phyloP scores from a whole-genome alignment of 2,329 filamentous ascomycete genomes.

The Ophiosphaerella narmari region DNA sequence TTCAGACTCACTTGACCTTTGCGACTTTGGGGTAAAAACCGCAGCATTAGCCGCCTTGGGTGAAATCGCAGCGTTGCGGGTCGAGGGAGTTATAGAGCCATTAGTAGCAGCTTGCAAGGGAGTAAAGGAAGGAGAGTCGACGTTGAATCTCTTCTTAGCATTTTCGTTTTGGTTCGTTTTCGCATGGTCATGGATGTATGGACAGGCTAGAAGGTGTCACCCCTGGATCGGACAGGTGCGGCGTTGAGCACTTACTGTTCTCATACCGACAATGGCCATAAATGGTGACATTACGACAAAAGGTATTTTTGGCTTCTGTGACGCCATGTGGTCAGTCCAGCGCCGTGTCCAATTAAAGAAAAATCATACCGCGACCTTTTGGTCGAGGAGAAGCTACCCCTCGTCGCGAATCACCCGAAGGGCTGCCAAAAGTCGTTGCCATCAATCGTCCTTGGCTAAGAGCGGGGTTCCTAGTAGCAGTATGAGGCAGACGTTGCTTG shows the following conservation, averaged over 20 bases:
- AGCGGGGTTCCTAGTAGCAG: slow-evolving; percentile 19
- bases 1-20: slow-evolving; percentile 45
- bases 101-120: slow-evolving; percentile 62
- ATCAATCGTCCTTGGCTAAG: slow-evolving; percentile 36
- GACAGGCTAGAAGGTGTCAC: slow-evolving; percentile 58
- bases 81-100: slow-evolving; percentile 50
- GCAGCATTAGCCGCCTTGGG: slow-evolving; percentile 89
- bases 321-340: slow-evolving; percentile 23
- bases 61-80: slow-evolving; percentile 78
- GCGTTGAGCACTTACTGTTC: slow-evolving; percentile 61
- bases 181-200: slow-evolving; percentile 83
- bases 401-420: slow-evolving; percentile 48
- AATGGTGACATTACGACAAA: slow-evolving; percentile 90
- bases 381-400: slow-evolving; percentile 50
- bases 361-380: slow-evolving; percentile 48
- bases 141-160: slow-evolving; percentile 80
- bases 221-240: slow-evolving; percentile 9
- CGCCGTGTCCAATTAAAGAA: slow-evolving; percentile 3
- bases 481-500: slow-evolving; percentile 18
- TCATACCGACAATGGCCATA: slow-evolving; percentile 93
- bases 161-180: slow-evolving; percentile 62
- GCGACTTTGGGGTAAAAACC: slow-evolving; percentile 75
- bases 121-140: slow-evolving; percentile 95
- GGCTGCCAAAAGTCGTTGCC: slow-evolving; percentile 43
- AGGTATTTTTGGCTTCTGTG: slow-evolving; percentile 76